These are phyloP conservation scores for Veloboletus limbatus DNA, from an alignment of 1,284 basidiomycete species.

Conservation along the genomic window DNA sequence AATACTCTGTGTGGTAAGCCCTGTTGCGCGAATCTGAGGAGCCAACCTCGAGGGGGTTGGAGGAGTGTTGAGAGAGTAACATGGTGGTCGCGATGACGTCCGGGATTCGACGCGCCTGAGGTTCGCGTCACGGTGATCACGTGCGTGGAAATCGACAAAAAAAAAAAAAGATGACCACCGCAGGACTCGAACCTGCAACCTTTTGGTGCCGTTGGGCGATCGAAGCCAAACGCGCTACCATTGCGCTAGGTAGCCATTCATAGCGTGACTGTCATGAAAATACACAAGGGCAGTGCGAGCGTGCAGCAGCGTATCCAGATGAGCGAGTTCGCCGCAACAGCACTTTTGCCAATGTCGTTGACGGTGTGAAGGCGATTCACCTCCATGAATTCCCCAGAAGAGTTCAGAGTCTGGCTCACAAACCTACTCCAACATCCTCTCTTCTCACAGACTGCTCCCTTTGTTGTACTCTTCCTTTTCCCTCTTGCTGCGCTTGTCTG, in stretches of 20 bases:
- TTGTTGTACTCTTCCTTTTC: constrained; percentile 51
- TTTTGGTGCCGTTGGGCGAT: constrained; percentile 67
- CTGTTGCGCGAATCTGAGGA: constrained; percentile 61
- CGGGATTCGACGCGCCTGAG: background rate
- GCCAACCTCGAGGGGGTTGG: constrained; percentile 70
- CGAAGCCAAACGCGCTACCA: constrained; percentile 88
- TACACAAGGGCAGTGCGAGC: constrained; percentile 15
- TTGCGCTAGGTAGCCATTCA: constrained; percentile 40
- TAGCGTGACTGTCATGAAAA: background rate
- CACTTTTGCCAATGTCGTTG: constrained; percentile 24
- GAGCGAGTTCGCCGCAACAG: constrained; percentile 53
- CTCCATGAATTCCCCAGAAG: constrained; percentile 36
- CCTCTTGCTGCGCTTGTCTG: constrained; percentile 48
- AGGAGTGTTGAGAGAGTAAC: constrained; percentile 70
- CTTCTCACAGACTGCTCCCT: constrained; percentile 54
- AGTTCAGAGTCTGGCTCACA: constrained; percentile 27
- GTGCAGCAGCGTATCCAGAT: constrained; percentile 79
- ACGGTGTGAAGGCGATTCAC: constrained; percentile 24
- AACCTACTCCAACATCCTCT: constrained; percentile 23
- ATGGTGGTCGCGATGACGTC: constrained; percentile 9
- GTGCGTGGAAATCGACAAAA: background rate
- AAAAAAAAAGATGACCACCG: constrained; percentile 47
- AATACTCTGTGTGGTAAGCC: constrained; percentile 42
- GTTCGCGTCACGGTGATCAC: background rate
- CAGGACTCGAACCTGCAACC: constrained; percentile 89